These are phyloP conservation scores for Suillus weaverae DNA, from an alignment of 768 basidiomycete genomes.

Conservation along the genomic window DNA sequence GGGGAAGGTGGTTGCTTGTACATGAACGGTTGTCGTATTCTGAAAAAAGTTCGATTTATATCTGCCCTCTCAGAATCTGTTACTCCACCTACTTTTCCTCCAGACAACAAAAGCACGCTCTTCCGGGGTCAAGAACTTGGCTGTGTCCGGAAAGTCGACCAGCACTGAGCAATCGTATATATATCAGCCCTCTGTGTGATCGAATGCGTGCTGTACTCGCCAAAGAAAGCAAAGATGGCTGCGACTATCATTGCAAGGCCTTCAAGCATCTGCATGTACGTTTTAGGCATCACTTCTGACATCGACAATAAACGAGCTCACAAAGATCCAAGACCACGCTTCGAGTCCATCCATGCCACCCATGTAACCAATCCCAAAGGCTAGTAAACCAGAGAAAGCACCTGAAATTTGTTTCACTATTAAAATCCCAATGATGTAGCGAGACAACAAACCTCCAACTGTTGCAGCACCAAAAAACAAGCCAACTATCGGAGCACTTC, in stretches of 20 bases:
- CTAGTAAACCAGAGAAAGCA: constrained; percentile 61
- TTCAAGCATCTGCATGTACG: constrained; percentile 42
- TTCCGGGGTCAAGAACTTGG: constrained; percentile 60
- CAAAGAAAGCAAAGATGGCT: constrained; percentile 51
- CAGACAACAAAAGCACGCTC: constrained; percentile 56
- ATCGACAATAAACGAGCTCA: constrained; percentile 26
- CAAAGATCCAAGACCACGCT: constrained; percentile 73
- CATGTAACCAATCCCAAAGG: constrained; percentile 57
- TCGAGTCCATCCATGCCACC: constrained; percentile 41
- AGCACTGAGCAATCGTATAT: constrained; percentile 40
- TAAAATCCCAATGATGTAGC: not conserved
- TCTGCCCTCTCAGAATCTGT: not conserved
- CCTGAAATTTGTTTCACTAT: constrained; percentile 19
- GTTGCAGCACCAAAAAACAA: constrained; percentile 68
- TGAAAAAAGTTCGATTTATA: constrained; percentile 20
- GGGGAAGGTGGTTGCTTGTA: too few species aligned
- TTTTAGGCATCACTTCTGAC: constrained; percentile 5
- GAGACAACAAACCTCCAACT: constrained; percentile 41
- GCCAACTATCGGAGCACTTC: constrained; percentile 35
- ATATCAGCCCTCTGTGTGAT: not conserved
- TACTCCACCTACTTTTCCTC: constrained; percentile 48
- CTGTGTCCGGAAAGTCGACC: constrained; percentile 61
- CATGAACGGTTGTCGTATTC: constrained; percentile 68
- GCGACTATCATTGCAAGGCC: constrained; percentile 61
- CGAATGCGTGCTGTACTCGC: constrained; percentile 28